Evolutionary conservation across 192 early-diverging fungal species (phyloP), one percentile per base, ranked within the genome.

Genomic region (Lobosporangium transversale): DNA sequence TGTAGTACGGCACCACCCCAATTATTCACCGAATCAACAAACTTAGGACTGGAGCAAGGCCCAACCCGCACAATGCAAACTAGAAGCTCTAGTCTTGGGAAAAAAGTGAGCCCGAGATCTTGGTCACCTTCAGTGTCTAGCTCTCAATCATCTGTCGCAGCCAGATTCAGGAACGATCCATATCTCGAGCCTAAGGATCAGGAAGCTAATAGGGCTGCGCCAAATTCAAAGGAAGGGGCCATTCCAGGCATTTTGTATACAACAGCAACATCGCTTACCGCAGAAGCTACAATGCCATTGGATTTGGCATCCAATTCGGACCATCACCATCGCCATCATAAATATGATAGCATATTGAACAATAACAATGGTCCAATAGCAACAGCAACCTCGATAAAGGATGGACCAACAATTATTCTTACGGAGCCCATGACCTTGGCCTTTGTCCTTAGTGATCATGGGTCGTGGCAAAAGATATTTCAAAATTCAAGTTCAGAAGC

Each of bases 401-500:
- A 20, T n/a, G n/a, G 10, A 20, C 12, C 49, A 24, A 24, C 18
- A 1, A 33, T 36, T 12, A n/a, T 43, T 1, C 14, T 42, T n/a
- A n/a, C n/a, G 1, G 73, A 76, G 30, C 73, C 64, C 5, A 62
- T 67, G 65, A 62, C 73, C 9, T 37, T 76, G 14, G 73, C 73
- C 11, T 76, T 67, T 48, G 73, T 76, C 30, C 53, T 76, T 11
- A 76, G 73, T 31, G 73, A 76, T 21, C 73, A 76, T 23, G 73
- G 64, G 33, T 76, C 73, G 0, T 76, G 73, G 73, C 73, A 76
- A 67, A 76, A 76, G 58, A 76, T 76, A 29, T 76, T 76, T 30
- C 73, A 76, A 58, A 67, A 76, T 48, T 66, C 73, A 2, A 76
- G 48, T 36, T 53, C 53, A 9, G 73, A 76, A 11, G 24, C 68